Conservation (phyloP, 2,329 filamentous ascomycete species). For the Cladosporium colombiae region DNA sequence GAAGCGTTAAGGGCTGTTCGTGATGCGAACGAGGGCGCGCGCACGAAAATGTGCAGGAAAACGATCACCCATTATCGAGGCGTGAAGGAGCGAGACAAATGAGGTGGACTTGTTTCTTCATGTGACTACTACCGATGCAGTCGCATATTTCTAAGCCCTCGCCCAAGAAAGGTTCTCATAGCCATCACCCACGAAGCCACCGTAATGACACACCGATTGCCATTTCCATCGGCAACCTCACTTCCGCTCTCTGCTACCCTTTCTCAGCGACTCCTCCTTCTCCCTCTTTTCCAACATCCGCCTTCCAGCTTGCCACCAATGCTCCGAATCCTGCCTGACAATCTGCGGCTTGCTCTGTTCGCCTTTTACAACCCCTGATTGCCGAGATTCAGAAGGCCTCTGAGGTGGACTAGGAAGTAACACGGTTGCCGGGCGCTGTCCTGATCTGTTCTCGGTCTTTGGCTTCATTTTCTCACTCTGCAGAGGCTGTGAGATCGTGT, state of each 20-base stretch:
- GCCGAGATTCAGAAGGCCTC: not conserved
- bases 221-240: not conserved
- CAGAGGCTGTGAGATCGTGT: not conserved
- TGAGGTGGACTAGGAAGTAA: constrained; percentile 1
- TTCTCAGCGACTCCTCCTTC: not conserved
- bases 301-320: constrained; percentile 5
- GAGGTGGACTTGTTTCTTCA: not conserved
- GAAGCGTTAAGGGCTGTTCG: constrained; percentile 30
- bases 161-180: not conserved
- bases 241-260: not conserved
- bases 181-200: not conserved
- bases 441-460: not conserved
- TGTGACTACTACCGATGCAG: not conserved
- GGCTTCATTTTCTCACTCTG: not conserved
- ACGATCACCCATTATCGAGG: not conserved
- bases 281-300: not conserved
- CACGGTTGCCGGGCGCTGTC: not conserved
- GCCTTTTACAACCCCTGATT: not conserved
- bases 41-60: not conserved
- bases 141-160: not conserved
- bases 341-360: not conserved
- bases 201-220: not conserved
- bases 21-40: not conserved
- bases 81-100: not conserved
- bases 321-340: not conserved